Base-by-base conservation (phyloP, 208 protist genomes). In the Borovskyia barvae region DNA sequence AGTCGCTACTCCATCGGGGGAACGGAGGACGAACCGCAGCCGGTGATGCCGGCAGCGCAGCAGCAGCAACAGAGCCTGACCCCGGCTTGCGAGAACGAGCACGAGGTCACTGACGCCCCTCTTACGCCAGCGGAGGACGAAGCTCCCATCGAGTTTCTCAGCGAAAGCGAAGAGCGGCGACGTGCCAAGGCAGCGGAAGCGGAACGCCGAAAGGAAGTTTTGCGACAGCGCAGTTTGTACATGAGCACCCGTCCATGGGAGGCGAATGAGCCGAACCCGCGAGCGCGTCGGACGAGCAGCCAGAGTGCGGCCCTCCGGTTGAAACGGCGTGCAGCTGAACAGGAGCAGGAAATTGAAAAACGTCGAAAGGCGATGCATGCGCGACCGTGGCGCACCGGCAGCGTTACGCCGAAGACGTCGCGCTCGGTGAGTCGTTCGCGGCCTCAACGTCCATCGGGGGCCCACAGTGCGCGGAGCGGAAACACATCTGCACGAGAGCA, bases 361-460 rank as follows among this genome's bases (percentile, higher is more conserved):
- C 58, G 66, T 12, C 36, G 24, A 14, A 7, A 32, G 12, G 33
- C 47, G 52, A 66, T 66, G 66, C 12, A 73, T 52, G 50, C 42
- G 7, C 66, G 66, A 8, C 66, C 66, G 32, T 73, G 66, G 66
- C 51, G 57, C 51, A 61, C 66, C 33, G n/a, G 17, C 29, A 57
- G 49, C 33, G 17, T 33, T 3, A 41, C 60, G 30, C 53, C 53
- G 1, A 62, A 35, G 19, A 70, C 20, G 30, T 24, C 32, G 39
- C 58, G 51, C 19, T 29, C 30, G 12, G 7, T 29, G 20, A 45
- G 32, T 2, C 12, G 22, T n/a, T 20, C 26, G 35, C 40, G 20
- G 35, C 24, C 46, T 5, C 46, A 39, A 14, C 35, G 6, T 8
- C n/a, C 5, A 14, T 2, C 17, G 45, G 35, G 25, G 15, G 43